Evolutionary conservation across 1,284 basidiomycete genomes (phyloP), one percentile per base, ranked within the genome.

Genomic region (Naganishia cerealis): DNA sequence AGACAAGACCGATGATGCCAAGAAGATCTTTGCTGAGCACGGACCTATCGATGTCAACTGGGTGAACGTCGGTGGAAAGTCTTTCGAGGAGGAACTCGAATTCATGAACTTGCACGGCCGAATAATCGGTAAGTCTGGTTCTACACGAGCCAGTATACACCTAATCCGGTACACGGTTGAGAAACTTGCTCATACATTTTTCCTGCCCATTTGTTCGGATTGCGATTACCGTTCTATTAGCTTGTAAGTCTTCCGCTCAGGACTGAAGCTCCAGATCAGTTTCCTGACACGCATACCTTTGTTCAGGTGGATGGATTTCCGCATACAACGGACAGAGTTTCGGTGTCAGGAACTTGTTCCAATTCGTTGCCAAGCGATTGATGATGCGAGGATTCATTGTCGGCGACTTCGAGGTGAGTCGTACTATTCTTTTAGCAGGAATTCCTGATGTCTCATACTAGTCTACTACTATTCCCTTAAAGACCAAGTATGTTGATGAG

Each of bases 41-140:
- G 75, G 74, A 7, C 69, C 67, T n/a, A 72, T 76, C 62, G 72
- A 75, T 50, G 71, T 74, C 61, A 72, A 72, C 67, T 73, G 73
- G 73, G 72, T 72, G 62, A 72, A 71, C 50, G 74, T 75, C 29
- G 74, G 74, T 33, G 71, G 70, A 9, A 59, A 65, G 36, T 69
- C 69, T 5, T 71, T 74, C 40, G 73, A 74, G 39, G 70, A 69
- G n/a, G 73, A 71, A n/a, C 53, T 75, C 24, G 70, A 63, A 6
- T 67, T 71, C 36, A 69, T 72, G 67, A 72, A 73, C 29, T 53
- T 42, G 39, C 57, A 67, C 62, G 74, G 72, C 2, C 71, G 73
- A 42, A 40, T 70, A n/a, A 72, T 75, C 54, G 67, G 67, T 68
- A 66, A 66, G 40, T 72, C 38, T 8, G 8, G 38, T 33, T 33